phyloP scores from a whole-genome alignment of 352 stramenopile species.

The Phytophthora podocarpi region DNA sequence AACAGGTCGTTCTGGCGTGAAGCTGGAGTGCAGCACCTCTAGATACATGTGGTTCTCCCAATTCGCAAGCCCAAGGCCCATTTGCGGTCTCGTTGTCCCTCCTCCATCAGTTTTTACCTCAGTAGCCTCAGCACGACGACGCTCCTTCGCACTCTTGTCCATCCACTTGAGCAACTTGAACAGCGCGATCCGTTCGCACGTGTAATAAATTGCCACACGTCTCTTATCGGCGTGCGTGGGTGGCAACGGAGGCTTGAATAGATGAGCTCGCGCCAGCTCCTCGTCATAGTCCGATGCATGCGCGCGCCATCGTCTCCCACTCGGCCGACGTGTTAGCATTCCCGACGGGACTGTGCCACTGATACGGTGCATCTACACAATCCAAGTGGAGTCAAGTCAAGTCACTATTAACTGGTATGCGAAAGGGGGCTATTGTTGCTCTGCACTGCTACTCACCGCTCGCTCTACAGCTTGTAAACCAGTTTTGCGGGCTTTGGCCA shows the following conservation, averaged over 20 bases:
- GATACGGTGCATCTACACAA: slow-evolving; percentile 24
- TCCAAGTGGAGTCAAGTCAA: not conserved
- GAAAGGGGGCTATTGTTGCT: no score
- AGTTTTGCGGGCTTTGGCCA: slow-evolving; percentile 11
- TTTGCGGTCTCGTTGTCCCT: not conserved
- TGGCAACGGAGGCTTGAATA: slow-evolving; percentile 35
- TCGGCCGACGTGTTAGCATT: slow-evolving; percentile 26
- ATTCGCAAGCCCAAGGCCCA: slow-evolving; percentile 10
- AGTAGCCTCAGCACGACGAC: slow-evolving; percentile 15
- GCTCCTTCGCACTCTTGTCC: slow-evolving; percentile 34
- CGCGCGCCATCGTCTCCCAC: slow-evolving; percentile 34
- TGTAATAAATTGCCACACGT: slow-evolving; percentile 72
- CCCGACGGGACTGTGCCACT: slow-evolving; percentile 14
- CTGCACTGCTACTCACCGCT: slow-evolving; percentile 11
- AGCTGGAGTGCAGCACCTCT: slow-evolving; percentile 68
- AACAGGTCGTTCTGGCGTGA: slow-evolving; percentile 3
- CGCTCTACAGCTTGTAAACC: slow-evolving; percentile 31
- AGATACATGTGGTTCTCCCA: slow-evolving; percentile 79
- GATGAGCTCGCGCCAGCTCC: slow-evolving; percentile 35
- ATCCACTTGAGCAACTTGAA: slow-evolving; percentile 82
- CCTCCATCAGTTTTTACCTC: not conserved
- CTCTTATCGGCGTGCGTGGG: slow-evolving; percentile 45
- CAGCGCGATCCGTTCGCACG: slow-evolving; percentile 68
- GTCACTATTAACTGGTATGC: not conserved
- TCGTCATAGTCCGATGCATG: slow-evolving; percentile 49